Base-by-base conservation (phyloP, 2,329 filamentous ascomycete species). In the Neophaeococcomyces aloes region DNA sequence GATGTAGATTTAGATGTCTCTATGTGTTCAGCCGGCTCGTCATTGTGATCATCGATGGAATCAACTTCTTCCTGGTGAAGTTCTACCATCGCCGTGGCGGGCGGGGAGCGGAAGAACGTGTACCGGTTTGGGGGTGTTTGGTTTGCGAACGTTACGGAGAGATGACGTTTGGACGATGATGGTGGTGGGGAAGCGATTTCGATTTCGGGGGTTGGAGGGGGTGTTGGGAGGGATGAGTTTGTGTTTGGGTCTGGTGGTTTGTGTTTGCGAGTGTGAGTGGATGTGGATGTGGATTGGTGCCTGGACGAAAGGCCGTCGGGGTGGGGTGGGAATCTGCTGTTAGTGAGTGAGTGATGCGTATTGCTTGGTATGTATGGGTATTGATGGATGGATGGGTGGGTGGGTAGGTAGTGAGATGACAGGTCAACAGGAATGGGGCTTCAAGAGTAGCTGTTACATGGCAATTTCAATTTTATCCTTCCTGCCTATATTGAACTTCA, bases 401-500 rank as follows among this genome's bases (percentile, higher is more conserved):
- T n/a, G 39, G 35, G 31, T 42, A 42, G 31, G 7, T 42, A n/a
- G n/a, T n/a, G n/a, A n/a, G 30, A n/a, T 13, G 33, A 15, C 21
- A 14, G n/a, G 18, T 30, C 3, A 30, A 14, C 29, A 38, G 8
- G 11, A 29, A 14, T 32, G 23, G 14, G 11, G 7, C 19, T n/a
- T n/a, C 3, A 33, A 33, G 17, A 5, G 38, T 19, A 21, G 19
- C 8, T 11, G 21, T 27, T 14, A 10, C 10, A 27, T 27, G 29
- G 32, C 29, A 19, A 41, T 25, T 32, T 32, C 27, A 29, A 29
- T 7, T 4, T 29, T 11, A 3, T 21, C 7, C 14, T 32, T 14
- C 21, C 30, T 14, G 19, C 23, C 6, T 33, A 10, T 31, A 32
- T 33, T 35, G 14, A 19, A 25, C 15, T n/a, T n/a, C n/a, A n/a